These are phyloP conservation scores for Penicillium sp. DNA, from an alignment of 2,329 filamentous ascomycete genomes.

Conservation along the genomic window DNA sequence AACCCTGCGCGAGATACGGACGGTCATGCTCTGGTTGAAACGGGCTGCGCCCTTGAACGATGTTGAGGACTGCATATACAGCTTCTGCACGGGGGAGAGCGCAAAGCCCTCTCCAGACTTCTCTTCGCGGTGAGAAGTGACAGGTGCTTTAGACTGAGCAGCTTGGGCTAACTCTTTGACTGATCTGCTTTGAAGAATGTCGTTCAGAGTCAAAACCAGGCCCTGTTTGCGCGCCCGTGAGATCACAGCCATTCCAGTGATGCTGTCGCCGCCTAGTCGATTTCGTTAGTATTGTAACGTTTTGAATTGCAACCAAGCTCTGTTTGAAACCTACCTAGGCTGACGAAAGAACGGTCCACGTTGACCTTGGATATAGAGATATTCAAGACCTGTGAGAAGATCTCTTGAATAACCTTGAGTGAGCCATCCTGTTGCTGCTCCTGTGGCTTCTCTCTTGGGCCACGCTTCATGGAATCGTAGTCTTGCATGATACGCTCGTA, in stretches of 20 bases:
- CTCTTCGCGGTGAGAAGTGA: constrained; percentile 21
- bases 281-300: constrained; percentile 7
- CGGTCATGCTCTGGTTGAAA: constrained; percentile 38
- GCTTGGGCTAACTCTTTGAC: constrained; percentile 31
- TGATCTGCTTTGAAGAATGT: constrained; percentile 35
- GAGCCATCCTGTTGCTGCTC: constrained; percentile 17
- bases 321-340: constrained; percentile 29
- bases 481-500: constrained; percentile 43
- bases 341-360: constrained; percentile 37
- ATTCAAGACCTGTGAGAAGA: constrained; percentile 40
- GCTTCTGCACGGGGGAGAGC: constrained; percentile 36
- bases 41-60: constrained; percentile 23
- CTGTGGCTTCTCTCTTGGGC: constrained; percentile 20
- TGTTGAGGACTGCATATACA: constrained; percentile 30
- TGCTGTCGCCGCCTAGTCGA: constrained; percentile 38
- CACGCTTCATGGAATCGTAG: constrained; percentile 31
- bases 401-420: constrained; percentile 26
- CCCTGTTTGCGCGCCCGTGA: constrained; percentile 38
- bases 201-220: constrained; percentile 33
- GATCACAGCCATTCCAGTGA: constrained; percentile 41
- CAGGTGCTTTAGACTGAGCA: constrained; percentile 18
- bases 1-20: constrained; percentile 28
- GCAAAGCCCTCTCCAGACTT: constrained; percentile 28
- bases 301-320: neutral
- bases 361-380: constrained; percentile 35